Evolutionary conservation across 140 eudicot genomes (phyloP).

Genomic region (Cichorium intybus): DNA sequence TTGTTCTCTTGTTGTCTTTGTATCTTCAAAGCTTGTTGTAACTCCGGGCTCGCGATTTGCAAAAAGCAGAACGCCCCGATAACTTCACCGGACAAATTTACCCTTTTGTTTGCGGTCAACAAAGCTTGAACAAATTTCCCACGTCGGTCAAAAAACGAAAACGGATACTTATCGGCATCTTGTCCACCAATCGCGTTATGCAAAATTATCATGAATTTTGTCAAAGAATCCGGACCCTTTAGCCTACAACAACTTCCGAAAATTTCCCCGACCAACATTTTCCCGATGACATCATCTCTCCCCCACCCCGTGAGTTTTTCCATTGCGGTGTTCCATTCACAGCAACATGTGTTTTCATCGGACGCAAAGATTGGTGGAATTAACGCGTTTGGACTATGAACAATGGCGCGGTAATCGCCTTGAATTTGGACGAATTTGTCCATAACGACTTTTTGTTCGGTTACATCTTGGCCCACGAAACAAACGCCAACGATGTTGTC

Average conservation of each 20-base stretch:
- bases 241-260: constrained; percentile 82
- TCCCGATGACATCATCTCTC: constrained; percentile 62
- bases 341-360: constrained; percentile 86
- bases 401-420: constrained; percentile 85
- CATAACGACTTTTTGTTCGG: constrained; percentile 78
- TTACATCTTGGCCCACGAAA: constrained; percentile 93
- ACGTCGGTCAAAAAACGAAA: constrained; percentile 67
- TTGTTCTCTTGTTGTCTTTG: constrained; percentile 66
- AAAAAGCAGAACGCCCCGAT: constrained; percentile 90
- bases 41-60: constrained; percentile 83
- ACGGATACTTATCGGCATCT: constrained; percentile 65
- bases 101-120: constrained; percentile 87
- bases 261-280: constrained; percentile 84
- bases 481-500: constrained; percentile 81
- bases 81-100: constrained; percentile 60
- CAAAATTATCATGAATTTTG: constrained; percentile 88
- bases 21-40: constrained; percentile 65
- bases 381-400: constrained; percentile 83
- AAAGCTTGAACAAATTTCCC: constrained; percentile 85
- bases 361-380: constrained; percentile 99
- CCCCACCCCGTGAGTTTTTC: constrained; percentile 93
- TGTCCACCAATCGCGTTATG: constrained; percentile 89
- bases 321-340: constrained; percentile 96
- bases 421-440: constrained; percentile 86
- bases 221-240: constrained; percentile 85